These are phyloP conservation scores for Ustanciosporium gigantosporum DNA, from an alignment of 1,284 basidiomycete genomes.

Conservation along the genomic window DNA sequence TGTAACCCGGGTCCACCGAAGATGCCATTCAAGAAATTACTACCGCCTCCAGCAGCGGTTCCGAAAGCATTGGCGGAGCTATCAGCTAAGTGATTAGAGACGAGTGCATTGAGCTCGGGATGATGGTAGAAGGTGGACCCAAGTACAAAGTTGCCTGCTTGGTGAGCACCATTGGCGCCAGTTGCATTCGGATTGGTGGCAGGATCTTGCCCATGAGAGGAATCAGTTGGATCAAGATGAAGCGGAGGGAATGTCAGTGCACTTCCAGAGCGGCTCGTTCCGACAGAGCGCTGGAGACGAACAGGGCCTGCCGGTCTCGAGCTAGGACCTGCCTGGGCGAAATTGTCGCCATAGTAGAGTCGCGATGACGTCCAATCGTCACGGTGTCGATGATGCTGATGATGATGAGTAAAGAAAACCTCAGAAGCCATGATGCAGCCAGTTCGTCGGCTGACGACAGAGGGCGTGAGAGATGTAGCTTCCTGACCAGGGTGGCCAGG, in stretches of 20 bases:
- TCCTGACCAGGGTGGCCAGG: no score
- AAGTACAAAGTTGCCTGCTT: conserved; percentile 22
- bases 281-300: conserved; percentile 9
- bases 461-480: no score
- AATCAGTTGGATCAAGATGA: conserved; percentile 32
- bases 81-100: conserved; percentile 29
- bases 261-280: conserved; percentile 15
- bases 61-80: conserved; percentile 16
- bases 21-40: conserved; percentile 14
- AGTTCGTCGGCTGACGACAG: no score
- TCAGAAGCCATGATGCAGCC: conserved; percentile 32
- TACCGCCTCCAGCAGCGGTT: conserved; percentile 8
- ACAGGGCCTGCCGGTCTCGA: no score
- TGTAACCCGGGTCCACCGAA: conserved; percentile 5
- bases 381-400: conserved; percentile 5
- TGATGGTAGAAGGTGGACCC: conserved; percentile 42
- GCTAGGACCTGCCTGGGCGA: no score
- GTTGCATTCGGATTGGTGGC: conserved; percentile 4
- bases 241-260: conserved; percentile 40
- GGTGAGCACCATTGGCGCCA: conserved; percentile 6
- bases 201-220: conserved; percentile 4
- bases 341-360: no score
- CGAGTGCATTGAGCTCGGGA: conserved; percentile 30
- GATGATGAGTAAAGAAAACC: conserved; percentile 29
- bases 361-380: no score